Evolutionary conservation across 495 filamentous ascomycete species (phyloP).

Genomic region (Aspergillus indologenus): DNA sequence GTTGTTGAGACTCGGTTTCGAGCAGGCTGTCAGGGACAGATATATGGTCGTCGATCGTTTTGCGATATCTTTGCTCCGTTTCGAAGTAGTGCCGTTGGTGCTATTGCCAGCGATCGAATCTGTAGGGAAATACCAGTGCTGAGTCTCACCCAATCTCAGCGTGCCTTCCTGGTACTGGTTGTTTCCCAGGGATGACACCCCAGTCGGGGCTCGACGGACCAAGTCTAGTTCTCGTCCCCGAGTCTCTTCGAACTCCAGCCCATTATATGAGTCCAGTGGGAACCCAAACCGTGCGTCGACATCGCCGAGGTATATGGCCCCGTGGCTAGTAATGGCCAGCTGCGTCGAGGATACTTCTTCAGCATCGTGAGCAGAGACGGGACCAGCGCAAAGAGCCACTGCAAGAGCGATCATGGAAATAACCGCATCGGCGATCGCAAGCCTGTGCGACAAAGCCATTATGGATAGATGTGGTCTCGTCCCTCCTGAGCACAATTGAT

Average conservation of each 20-base stretch:
- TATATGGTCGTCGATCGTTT: constrained; percentile 56
- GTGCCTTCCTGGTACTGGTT: constrained; percentile 57
- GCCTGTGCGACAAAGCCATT: constrained; percentile 42
- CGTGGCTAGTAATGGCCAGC: constrained; percentile 41
- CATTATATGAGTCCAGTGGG: constrained; percentile 35
- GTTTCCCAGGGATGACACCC: constrained; percentile 52
- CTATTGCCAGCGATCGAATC: constrained; percentile 27
- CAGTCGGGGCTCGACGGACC: constrained; percentile 55
- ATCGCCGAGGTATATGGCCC: constrained; percentile 35
- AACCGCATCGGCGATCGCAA: constrained; percentile 58
- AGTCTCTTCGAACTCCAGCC: constrained; percentile 29
- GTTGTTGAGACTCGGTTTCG: constrained; percentile 58
- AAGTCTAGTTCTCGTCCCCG: constrained; percentile 56
- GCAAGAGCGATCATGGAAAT: constrained; percentile 54
- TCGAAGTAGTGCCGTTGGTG: constrained; percentile 17
- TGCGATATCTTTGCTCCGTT: constrained; percentile 15
- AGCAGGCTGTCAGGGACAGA: constrained; percentile 77
- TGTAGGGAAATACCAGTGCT: constrained; percentile 55
- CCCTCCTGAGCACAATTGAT: background rate
- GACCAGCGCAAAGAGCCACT: constrained; percentile 45
- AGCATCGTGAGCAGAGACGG: constrained; percentile 57
- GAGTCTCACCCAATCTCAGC: constrained; percentile 54
- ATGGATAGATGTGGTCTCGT: background rate
- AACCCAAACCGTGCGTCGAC: constrained; percentile 23
- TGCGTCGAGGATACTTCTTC: constrained; percentile 36